A percentile compares a stretch with the other conserved stretches of the same genome.
These are phyloP conservation scores for Ophiocordyceps camponoti-floridani DNA, from an alignment of 2,329 filamentous ascomycete species.

Conservation along the genomic window DNA sequence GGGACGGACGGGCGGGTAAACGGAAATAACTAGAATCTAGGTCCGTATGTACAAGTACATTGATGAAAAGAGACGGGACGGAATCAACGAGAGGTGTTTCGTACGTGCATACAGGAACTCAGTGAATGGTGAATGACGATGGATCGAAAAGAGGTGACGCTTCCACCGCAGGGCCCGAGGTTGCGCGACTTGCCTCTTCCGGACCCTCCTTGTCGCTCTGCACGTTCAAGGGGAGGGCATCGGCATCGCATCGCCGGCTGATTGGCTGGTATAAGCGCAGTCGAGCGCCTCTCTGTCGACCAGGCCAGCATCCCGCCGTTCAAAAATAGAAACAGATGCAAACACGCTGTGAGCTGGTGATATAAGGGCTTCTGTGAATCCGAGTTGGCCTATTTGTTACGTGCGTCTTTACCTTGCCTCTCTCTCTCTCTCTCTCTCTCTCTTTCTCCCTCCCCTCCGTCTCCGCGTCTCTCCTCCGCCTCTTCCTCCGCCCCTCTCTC, in stretches of 20 bases:
- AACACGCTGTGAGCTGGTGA: conserved; percentile 10
- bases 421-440: conserved; percentile 6
- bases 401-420: background rate
- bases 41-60: too few species aligned
- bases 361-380: conserved; percentile 32
- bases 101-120: too few species aligned
- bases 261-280: conserved; percentile 33
- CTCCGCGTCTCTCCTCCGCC: too few species aligned
- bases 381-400: conserved; percentile 18
- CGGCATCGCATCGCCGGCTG: conserved; percentile 1
- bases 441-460: background rate
- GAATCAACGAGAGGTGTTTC: too few species aligned
- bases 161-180: background rate
- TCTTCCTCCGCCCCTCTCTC: too few species aligned
- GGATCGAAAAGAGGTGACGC: too few species aligned
- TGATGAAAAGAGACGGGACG: too few species aligned
- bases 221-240: background rate
- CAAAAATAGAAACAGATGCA: conserved; percentile 19
- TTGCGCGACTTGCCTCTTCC: conserved; percentile 1
- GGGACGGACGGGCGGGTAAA: too few species aligned
- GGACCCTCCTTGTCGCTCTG: background rate
- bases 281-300: conserved; percentile 9
- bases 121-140: too few species aligned
- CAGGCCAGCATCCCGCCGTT: conserved; percentile 8
- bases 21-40: too few species aligned